Conservation (phyloP, 306 rosid species). For the Hylodesmum podocarpum region DNA sequence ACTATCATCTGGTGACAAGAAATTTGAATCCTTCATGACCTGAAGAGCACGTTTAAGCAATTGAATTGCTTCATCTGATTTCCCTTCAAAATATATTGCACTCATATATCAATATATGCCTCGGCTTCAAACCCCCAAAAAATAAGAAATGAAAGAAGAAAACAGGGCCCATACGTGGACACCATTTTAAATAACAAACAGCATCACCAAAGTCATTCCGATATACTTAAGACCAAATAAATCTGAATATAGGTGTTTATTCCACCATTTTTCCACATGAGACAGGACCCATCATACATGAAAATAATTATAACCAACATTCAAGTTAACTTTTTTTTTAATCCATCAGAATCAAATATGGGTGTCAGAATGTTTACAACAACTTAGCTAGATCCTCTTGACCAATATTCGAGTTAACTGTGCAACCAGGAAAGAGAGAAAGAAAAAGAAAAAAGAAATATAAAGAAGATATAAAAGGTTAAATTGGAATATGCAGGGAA, state of each 20-base stretch:
- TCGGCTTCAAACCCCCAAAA: not conserved
- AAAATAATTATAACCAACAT: not conserved
- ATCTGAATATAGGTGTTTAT: not conserved
- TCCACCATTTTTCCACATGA: conserved; percentile 20
- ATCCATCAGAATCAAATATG: no score
- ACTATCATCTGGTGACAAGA: conserved; percentile 67
- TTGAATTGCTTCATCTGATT: conserved; percentile 72
- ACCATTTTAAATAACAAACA: not conserved
- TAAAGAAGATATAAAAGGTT: not conserved
- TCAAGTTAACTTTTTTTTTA: not conserved
- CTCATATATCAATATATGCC: conserved; percentile 6
- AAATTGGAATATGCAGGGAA: conserved; percentile 6
- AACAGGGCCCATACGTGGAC: not conserved
- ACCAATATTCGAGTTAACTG: no score
- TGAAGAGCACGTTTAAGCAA: conserved; percentile 65
- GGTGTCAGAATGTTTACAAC: no score
- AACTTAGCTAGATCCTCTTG: no score
- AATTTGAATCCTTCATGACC: conserved; percentile 67
- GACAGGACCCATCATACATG: conserved; percentile 20
- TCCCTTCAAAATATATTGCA: conserved; percentile 49
- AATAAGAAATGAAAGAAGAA: not conserved
- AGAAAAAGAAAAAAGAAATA: no score
- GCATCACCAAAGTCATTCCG: not conserved
- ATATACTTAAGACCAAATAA: not conserved
- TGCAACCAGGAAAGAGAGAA: conserved; percentile 11